These are phyloP conservation scores for Geotrichum phurueaensis DNA, from an alignment of 1,139 yeast species.

Conservation along the genomic window DNA sequence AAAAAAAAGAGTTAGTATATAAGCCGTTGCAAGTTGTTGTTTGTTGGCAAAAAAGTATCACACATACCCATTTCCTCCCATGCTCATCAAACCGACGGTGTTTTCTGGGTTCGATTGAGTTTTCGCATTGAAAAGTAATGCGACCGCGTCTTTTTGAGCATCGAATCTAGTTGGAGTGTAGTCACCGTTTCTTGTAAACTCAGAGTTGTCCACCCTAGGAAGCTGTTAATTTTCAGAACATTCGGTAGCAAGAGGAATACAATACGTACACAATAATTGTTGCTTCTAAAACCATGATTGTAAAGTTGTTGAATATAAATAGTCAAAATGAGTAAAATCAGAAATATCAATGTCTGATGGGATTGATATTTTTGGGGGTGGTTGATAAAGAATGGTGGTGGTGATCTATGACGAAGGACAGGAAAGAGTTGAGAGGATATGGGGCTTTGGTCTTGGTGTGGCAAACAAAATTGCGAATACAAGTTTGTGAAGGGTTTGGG, in stretches of 20 bases:
- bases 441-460: not conserved
- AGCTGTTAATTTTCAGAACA: conserved; percentile 8
- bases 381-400: not conserved
- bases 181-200: conserved; percentile 93
- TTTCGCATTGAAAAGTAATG: conserved; percentile 78
- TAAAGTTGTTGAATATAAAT: not conserved
- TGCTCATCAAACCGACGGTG: conserved; percentile 83
- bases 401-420: not conserved
- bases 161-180: conserved; percentile 83
- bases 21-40: not conserved
- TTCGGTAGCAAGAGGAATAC: not conserved
- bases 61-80: conserved; percentile 62
- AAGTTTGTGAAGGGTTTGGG: not conserved
- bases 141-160: conserved; percentile 92
- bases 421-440: not conserved
- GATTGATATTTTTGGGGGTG: not conserved
- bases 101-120: conserved; percentile 87
- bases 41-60: not conserved
- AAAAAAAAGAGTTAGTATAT: conserved; percentile 3
- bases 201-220: conserved; percentile 76
- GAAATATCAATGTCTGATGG: not conserved
- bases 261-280: conserved; percentile 69
- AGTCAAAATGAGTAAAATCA: not conserved
- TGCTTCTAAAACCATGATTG: conserved; percentile 83
- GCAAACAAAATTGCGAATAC: not conserved